Conservation (phyloP, 148 eudicot genomes). For the Diospyros lotus region DNA sequence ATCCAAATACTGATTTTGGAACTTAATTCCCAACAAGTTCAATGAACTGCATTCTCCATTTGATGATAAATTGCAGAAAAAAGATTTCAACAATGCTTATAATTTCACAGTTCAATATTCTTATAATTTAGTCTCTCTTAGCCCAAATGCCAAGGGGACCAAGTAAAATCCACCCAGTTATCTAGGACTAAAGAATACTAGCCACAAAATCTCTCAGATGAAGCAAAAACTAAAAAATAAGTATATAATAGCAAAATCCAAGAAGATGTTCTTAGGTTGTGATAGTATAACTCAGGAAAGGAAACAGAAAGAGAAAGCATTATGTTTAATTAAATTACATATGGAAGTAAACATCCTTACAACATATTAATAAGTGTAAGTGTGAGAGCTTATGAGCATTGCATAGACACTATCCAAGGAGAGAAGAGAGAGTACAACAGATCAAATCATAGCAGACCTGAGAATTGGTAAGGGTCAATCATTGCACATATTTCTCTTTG, state of each 20-base stretch:
- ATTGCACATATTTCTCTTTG: no score
- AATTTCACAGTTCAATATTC: neutral
- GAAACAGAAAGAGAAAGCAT: no score
- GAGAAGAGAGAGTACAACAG: no score
- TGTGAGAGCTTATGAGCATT: no score
- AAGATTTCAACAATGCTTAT: neutral
- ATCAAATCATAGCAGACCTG: no score
- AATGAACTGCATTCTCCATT: no score
- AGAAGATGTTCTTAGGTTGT: neutral
- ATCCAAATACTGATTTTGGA: neutral
- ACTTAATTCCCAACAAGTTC: neutral
- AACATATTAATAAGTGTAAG: no score
- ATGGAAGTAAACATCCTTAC: no score
- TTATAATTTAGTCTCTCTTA: neutral
- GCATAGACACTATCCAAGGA: no score
- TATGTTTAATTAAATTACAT: no score
- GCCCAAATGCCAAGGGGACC: neutral
- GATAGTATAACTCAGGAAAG: neutral
- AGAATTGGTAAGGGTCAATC: no score
- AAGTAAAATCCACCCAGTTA: neutral
- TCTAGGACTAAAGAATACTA: neutral
- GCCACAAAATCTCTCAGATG: neutral
- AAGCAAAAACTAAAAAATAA: neutral
- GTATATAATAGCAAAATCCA: neutral
- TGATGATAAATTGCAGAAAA: no score